phyloP scores from a whole-genome alignment of 306 rosid genomes.

The Lablab purpureus region DNA sequence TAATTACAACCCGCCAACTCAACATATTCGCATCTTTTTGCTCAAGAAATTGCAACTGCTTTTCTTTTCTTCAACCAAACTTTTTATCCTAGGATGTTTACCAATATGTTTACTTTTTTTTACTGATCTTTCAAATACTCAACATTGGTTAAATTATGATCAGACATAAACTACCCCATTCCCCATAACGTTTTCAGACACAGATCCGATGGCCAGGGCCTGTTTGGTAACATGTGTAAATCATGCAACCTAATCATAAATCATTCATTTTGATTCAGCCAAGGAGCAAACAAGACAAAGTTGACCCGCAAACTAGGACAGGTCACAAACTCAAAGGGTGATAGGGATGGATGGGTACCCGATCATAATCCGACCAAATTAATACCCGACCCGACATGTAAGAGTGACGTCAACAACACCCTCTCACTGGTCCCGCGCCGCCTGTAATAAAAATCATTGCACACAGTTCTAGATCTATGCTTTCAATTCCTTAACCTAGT shows the following conservation, averaged over 20 bases:
- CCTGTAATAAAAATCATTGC: slow-evolving; percentile 47
- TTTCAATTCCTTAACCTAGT: background rate
- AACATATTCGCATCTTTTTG: background rate
- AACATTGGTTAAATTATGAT: background rate
- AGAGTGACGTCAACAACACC: slow-evolving; percentile 44
- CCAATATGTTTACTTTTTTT: background rate
- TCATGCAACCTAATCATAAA: slow-evolving; percentile 15
- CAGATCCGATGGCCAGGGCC: background rate
- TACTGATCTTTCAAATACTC: background rate
- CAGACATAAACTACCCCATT: background rate
- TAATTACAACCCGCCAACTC: slow-evolving; percentile 35
- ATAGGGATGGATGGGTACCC: slow-evolving; percentile 32
- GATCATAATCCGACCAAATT: too few species aligned
- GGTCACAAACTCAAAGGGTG: background rate
- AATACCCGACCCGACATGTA: background rate
- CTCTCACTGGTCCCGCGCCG: slow-evolving; percentile 49
- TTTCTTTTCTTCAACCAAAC: background rate
- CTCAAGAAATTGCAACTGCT: background rate
- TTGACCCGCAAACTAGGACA: slow-evolving; percentile 49
- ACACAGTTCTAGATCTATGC: slow-evolving; percentile 51
- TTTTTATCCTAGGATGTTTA: too few species aligned
- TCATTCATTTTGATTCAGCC: slow-evolving; percentile 41
- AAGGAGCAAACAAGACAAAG: slow-evolving; percentile 13
- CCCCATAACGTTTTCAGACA: background rate
- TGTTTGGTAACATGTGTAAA: background rate